phyloP scores from a whole-genome alignment of 1,284 basidiomycete species.

The Coniferiporia weirii region DNA sequence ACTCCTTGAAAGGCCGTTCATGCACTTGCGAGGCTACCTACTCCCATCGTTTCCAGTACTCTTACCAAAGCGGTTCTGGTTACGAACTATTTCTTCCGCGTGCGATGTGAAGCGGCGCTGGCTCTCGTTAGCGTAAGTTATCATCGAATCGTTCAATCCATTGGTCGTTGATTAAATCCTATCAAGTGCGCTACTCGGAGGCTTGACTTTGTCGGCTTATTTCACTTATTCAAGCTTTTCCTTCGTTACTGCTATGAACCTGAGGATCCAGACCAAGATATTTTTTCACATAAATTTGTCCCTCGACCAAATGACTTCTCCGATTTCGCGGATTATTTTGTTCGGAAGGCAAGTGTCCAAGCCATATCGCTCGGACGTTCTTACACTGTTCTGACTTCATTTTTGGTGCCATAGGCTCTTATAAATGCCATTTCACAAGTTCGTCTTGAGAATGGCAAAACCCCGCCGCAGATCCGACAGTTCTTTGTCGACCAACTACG shows the following conservation, averaged over 20 bases:
- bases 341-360: constrained; percentile 68
- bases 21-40: constrained; percentile 78
- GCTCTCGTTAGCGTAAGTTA: constrained; percentile 77
- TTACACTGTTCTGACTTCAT: not conserved
- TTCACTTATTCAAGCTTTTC: constrained; percentile 95
- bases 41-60: constrained; percentile 87
- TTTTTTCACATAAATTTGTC: constrained; percentile 80
- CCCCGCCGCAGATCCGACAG: constrained; percentile 82
- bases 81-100: constrained; percentile 95
- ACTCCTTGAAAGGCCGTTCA: constrained; percentile 64
- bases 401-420: constrained; percentile 45
- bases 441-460: constrained; percentile 82
- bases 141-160: not conserved
- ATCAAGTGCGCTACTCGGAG: constrained; percentile 73
- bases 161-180: not conserved
- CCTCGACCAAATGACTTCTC: constrained; percentile 93
- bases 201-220: constrained; percentile 85
- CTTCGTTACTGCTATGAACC: constrained; percentile 90
- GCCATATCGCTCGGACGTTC: constrained; percentile 1
- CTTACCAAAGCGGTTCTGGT: constrained; percentile 93
- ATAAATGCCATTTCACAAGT: constrained; percentile 81
- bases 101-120: constrained; percentile 90
- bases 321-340: constrained; percentile 89
- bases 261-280: constrained; percentile 69
- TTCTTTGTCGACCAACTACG: constrained; percentile 88